A percentile compares a stretch with the other conserved stretches of the same genome.
phyloP scores from a whole-genome alignment of 2,329 filamentous ascomycete genomes.

The Sphaerostilbella broomeana region DNA sequence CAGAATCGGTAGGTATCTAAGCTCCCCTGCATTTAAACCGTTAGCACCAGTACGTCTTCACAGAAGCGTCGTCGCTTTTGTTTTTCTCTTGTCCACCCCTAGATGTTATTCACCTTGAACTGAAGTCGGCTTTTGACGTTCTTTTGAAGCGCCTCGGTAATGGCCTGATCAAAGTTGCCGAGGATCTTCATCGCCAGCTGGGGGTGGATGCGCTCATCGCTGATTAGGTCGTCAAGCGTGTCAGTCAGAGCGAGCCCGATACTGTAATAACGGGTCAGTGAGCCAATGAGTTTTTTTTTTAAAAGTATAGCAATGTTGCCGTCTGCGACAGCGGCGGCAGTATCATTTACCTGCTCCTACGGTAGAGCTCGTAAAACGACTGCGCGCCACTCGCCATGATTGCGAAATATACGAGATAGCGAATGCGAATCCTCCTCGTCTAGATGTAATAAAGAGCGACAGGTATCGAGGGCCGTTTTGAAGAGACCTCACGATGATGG shows the following conservation, averaged over 20 bases:
- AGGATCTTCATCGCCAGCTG: conserved; percentile 99
- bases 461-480: neutral
- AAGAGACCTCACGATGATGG: neutral
- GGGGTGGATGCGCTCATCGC: conserved; percentile 88
- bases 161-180: conserved; percentile 87
- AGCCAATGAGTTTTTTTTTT: neutral
- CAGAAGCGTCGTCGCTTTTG: too few species aligned
- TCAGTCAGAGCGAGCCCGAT: conserved; percentile 91
- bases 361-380: conserved; percentile 89
- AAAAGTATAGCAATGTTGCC: too few species aligned
- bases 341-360: conserved; percentile 78
- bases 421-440: neutral
- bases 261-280: conserved; percentile 42
- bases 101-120: conserved; percentile 68
- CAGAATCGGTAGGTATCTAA: conserved; percentile 98
- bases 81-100: neutral
- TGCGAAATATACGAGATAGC: neutral
- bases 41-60: neutral
- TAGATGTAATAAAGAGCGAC: neutral
- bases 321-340: neutral
- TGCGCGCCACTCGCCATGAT: conserved; percentile 45
- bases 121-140: conserved; percentile 85
- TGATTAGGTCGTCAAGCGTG: conserved; percentile 94
- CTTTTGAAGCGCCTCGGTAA: conserved; percentile 84
- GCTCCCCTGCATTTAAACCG: conserved; percentile 59